Conservation (phyloP, 169 alveolate species). For the Amoebophrya sp. region DNA sequence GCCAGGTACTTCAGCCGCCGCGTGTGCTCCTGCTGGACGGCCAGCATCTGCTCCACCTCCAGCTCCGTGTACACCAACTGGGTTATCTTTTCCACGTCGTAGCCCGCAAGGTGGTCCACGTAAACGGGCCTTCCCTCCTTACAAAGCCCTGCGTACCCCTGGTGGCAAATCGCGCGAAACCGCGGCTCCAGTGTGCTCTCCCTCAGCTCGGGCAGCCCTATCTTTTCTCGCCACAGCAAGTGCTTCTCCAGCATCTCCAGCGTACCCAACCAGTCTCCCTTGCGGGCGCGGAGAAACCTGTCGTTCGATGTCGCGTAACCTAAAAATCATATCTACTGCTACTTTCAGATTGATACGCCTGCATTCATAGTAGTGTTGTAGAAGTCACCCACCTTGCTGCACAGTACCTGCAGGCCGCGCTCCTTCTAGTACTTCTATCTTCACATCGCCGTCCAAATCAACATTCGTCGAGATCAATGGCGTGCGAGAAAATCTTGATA, state of each 20-base stretch:
- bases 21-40: conserved; percentile 16
- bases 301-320: too few species aligned
- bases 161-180: not conserved
- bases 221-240: not conserved
- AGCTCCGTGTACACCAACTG: not conserved
- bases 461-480: too few species aligned
- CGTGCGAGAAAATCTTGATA: too few species aligned
- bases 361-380: too few species aligned
- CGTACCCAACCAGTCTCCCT: not conserved
- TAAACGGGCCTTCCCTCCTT: not conserved
- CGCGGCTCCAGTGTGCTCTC: not conserved
- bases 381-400: too few species aligned
- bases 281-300: conserved; percentile 2
- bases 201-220: not conserved
- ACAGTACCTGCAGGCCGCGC: too few species aligned
- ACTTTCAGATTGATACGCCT: too few species aligned
- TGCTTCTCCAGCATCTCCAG: not conserved
- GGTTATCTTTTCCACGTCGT: not conserved
- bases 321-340: too few species aligned
- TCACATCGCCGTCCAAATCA: too few species aligned
- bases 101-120: not conserved
- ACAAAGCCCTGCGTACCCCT: not conserved
- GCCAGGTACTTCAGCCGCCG: conserved; percentile 16
- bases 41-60: not conserved
- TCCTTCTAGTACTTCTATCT: too few species aligned